Evolutionary conservation across 2,329 filamentous ascomycete species (phyloP), one percentile per base, ranked within the genome.

Genomic region (Fonsecaea pugnacius): DNA sequence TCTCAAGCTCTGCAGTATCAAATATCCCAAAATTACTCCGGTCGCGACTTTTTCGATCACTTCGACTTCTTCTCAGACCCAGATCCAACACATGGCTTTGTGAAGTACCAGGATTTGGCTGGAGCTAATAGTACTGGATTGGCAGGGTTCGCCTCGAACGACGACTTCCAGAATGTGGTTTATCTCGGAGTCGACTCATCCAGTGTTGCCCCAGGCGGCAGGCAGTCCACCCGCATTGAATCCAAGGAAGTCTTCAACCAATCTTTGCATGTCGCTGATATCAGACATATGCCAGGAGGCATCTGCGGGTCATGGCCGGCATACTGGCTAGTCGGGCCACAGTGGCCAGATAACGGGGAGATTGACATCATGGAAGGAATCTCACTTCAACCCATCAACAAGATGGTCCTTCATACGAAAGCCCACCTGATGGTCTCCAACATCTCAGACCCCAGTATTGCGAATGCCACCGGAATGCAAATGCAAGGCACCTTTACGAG

Each of bases 321-420:
- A 6, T 81, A 78, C 65, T 81, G 80, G 79, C 75, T 79, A 3
- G 71, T 78, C 0, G 78, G 78, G 18, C 51, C 59, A 12, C 38
- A 48, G 8, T 81, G 79, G 79, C 79, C 79, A 1, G 56, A 70
- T 1, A 73, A 75, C 38, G 79, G 80, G 14, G 80, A 82, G 74
- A 82, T 84, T 51, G 82, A 84, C 70, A 79, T 84, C 54, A 80
- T 84, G 67, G 82, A 84, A 68, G 80, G 79, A 6, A 80, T 84
- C 61, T 83, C 84, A 67, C 61, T 74, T 38, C 73, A 78, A 53
- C 70, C 74, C 30, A 72, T 69, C 61, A 79, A 78, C 56, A 72
- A 77, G 33, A 81, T 83, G 66, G 80, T 80, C 9, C 74, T 84
- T 46, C 82, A 84, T 66, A 84, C 81, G 0, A 72, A 75, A 12